Evolutionary conservation across 176 grass and related monocot species (phyloP).

Genomic region (Musa troglodytarum): DNA sequence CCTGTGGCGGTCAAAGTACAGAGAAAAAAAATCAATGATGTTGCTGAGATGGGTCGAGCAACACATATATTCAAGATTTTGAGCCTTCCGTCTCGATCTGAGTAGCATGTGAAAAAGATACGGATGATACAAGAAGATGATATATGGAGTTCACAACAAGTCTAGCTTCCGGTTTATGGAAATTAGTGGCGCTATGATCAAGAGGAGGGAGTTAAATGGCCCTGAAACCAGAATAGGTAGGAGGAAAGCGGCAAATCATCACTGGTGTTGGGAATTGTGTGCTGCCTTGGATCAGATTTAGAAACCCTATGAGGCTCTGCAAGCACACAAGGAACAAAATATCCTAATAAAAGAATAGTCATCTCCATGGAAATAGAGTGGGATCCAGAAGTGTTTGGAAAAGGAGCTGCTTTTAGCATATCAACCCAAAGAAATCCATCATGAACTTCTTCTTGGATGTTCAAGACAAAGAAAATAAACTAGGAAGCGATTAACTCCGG

Average conservation of each 20-base stretch:
- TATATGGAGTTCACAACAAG: too few species aligned
- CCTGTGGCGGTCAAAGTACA: not conserved
- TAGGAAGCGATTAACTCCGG: too few species aligned
- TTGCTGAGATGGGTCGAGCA: too few species aligned
- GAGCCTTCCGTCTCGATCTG: too few species aligned
- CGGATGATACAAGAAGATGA: too few species aligned
- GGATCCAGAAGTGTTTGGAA: not conserved
- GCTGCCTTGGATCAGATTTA: not conserved
- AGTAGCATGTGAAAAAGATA: too few species aligned
- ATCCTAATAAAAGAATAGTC: not conserved
- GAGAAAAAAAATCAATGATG: not conserved
- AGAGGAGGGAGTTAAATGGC: not conserved
- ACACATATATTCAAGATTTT: too few species aligned
- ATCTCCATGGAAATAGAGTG: not conserved
- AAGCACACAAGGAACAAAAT: not conserved
- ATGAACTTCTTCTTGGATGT: not conserved
- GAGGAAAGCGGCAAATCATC: not conserved
- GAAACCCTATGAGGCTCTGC: not conserved
- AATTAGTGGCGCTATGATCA: too few species aligned
- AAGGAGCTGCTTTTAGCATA: not conserved
- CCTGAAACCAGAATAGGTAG: not conserved
- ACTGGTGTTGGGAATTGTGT: constrained; percentile 3
- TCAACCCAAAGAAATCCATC: not conserved
- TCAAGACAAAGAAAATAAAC: not conserved
- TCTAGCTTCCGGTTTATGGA: too few species aligned